Base-by-base conservation (phyloP, 371 early-diverging fungal genomes). In the Mortierella sp. region DNA sequence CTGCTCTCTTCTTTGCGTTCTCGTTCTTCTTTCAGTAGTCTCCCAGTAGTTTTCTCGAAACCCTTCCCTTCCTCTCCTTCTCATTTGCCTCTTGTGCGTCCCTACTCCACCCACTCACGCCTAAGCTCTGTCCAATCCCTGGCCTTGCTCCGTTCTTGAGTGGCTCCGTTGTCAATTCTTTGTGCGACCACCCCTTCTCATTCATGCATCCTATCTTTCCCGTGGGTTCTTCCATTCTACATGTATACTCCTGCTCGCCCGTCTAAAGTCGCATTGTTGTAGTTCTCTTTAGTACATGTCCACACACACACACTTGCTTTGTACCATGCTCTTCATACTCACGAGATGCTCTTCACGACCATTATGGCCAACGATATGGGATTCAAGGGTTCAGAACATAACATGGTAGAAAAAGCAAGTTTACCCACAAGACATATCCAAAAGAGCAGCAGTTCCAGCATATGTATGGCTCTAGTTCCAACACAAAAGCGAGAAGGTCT, bases 131-230 rank as follows among this genome's bases (percentile, higher is more conserved):
- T 42, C 68, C 68, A 45, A 47, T 63, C 75, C 58, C 55, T 38
- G 44, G 44, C 68, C 68, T 19, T 24, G 24, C 38, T 68, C 42
- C 47, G 47, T 58, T 58, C 58, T 65, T 48, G 65, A 34, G 5
- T n/a, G n/a, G 45, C 44, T 65, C 65, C 74, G 44, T 42, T 74
- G 6, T 14, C 44, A 38, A 26, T 16, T 26, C 28, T 74, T 68
- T 68, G 68, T 68, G 7, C 68, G 8, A 68, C 68, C 68, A 34
- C 42, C 65, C 13, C 58, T 26, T 74, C 21, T 34, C 73, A 24
- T 47, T 50, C 34, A 50, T 70, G 70, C 70, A 70, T 76, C 76
- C 76, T 76, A 76, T 50, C 76, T 68, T 68, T 70, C 70, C 76
- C 76, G 76, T n/a, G n/a, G 10, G 16, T 11, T 14, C 7, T 19